phyloP scores from a whole-genome alignment of 2,329 filamentous ascomycete species.

The Chaetoscypha palmicola region DNA sequence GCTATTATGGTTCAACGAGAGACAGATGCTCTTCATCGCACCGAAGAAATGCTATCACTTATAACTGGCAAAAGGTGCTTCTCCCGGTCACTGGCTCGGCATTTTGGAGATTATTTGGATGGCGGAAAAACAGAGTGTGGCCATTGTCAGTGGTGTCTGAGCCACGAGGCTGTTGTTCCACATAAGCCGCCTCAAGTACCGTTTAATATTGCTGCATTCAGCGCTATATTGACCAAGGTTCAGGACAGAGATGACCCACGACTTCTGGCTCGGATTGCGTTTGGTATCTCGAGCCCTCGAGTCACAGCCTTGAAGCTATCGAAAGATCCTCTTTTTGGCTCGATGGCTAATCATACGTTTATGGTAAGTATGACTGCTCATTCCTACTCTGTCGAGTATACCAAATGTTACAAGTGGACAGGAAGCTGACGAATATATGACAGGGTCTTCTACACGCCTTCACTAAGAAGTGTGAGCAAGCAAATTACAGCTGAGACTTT shows the following conservation, averaged over 20 bases:
- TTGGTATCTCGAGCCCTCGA: slow-evolving; percentile 54
- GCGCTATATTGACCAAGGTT: slow-evolving; percentile 38
- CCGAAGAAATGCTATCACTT: slow-evolving; percentile 44
- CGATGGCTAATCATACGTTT: slow-evolving; percentile 49
- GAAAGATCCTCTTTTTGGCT: slow-evolving; percentile 41
- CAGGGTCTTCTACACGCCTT: no score
- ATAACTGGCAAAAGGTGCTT: slow-evolving; percentile 47
- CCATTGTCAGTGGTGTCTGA: slow-evolving; percentile 46
- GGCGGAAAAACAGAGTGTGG: slow-evolving; percentile 41
- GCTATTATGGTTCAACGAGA: slow-evolving; percentile 45
- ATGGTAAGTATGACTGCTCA: no score
- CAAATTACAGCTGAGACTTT: no score
- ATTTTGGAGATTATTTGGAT: slow-evolving; percentile 50
- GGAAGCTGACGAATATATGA: no score
- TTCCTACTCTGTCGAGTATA: no score
- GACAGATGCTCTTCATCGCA: slow-evolving; percentile 44
- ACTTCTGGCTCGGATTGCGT: slow-evolving; percentile 52
- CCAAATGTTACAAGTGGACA: no score
- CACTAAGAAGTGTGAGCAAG: no score
- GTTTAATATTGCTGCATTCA: slow-evolving; percentile 37
- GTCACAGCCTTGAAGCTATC: slow-evolving; percentile 42
- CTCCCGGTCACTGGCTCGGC: slow-evolving; percentile 42
- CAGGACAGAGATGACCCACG: slow-evolving; percentile 48
- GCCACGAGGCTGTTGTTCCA: slow-evolving; percentile 33
- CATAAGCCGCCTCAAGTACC: slow-evolving; percentile 34